Conservation (phyloP, 2,329 filamentous ascomycete genomes). For the Botrytis paeoniae region DNA sequence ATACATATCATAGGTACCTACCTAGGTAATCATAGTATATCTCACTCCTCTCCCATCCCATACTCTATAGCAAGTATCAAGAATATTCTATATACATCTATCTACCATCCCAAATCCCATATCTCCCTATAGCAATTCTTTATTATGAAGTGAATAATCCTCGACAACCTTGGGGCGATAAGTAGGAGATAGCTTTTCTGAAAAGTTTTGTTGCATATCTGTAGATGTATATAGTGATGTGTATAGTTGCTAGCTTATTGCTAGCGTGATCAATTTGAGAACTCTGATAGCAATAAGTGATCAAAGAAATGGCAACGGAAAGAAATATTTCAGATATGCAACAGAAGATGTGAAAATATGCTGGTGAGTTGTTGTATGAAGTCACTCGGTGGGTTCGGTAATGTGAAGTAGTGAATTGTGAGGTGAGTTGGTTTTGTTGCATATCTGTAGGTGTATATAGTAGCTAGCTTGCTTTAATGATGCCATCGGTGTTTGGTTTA, state of each 20-base stretch:
- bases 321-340: too few relatives aligned
- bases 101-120: neutral
- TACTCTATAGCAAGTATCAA: neutral
- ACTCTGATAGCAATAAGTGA: too few relatives aligned
- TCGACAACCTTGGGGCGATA: neutral
- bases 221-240: neutral
- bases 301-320: too few relatives aligned
- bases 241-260: too few relatives aligned
- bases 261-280: too few relatives aligned
- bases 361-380: too few relatives aligned
- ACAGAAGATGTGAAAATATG: too few relatives aligned
- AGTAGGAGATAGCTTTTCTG: neutral
- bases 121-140: neutral
- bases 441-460: neutral
- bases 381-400: too few relatives aligned
- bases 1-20: neutral
- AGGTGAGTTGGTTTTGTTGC: neutral
- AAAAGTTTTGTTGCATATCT: neutral
- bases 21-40: neutral
- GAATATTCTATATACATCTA: neutral
- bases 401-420: too few relatives aligned
- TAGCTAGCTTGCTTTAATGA: neutral
- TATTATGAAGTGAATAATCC: neutral
- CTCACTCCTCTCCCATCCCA: neutral
- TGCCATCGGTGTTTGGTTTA: neutral